Conservation (phyloP, 2,329 filamentous ascomycete genomes). For the Alternaria arbusti region DNA sequence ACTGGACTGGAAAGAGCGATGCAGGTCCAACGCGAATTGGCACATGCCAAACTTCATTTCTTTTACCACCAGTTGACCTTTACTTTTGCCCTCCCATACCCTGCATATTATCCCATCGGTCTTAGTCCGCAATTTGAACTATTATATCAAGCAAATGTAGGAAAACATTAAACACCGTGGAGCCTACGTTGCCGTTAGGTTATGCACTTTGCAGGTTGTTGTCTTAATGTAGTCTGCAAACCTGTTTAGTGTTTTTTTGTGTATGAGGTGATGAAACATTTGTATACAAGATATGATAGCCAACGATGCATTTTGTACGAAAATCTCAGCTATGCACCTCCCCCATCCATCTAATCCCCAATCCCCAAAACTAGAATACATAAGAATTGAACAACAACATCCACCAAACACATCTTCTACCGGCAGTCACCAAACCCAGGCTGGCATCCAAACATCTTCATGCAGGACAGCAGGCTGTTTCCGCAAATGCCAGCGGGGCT, state of each 20-base stretch:
- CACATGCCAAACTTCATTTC: background rate
- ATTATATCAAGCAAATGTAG: too few species aligned
- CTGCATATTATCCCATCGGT: background rate
- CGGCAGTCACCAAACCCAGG: background rate
- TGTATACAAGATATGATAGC: background rate
- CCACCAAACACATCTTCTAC: background rate
- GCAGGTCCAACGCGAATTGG: background rate
- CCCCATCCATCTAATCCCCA: background rate
- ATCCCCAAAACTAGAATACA: background rate
- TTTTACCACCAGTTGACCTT: background rate
- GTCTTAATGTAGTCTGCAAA: too few species aligned
- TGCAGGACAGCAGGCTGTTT: background rate
- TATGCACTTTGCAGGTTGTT: too few species aligned
- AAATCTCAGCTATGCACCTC: too few species aligned
- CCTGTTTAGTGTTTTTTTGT: too few species aligned
- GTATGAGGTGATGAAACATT: background rate
- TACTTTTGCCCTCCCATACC: background rate
- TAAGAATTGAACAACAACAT: background rate
- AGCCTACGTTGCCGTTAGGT: too few species aligned
- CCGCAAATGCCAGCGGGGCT: background rate
- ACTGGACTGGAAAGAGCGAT: background rate
- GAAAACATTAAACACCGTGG: too few species aligned
- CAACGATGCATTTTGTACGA: too few species aligned
- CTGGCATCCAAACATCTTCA: constrained; percentile 7
- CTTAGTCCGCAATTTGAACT: too few species aligned